Evolutionary conservation across 2,329 filamentous ascomycete genomes (phyloP), one percentile per base, ranked within the genome.

Genomic region (Pyricularia pennisetigena): DNA sequence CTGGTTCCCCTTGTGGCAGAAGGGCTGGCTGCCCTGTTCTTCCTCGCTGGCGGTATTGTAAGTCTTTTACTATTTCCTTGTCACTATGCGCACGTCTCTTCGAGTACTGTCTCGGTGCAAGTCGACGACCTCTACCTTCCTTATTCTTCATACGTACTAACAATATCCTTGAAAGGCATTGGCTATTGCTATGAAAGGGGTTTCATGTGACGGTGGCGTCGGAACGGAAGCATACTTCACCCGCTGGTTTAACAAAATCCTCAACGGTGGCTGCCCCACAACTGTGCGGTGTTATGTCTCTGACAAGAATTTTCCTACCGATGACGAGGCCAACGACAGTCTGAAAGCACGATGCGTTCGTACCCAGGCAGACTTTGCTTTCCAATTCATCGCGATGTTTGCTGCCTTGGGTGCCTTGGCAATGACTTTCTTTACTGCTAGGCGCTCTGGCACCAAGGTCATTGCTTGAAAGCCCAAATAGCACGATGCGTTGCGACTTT

Each of bases 41-140:
- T 75, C 61, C 72, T 77, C 35, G 76, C 76, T 4, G 76, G 72
- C 23, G 76, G 72, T 65, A 77, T 78, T 49, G 75, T 68, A 29
- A 68, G 68, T 68, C 7, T 23, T 35, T 29, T 16, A 57, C 9
- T 24, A 9, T 57, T 54, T 32, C 4, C 23, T 61, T 29, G 32
- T 5, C 65, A 24, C 41, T 26, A 49, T 12, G 0, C 24, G 26
- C 41, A 1, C 9, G 2, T n/a, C 23, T 23, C 2, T 14, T 4
- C 6, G 8, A 41, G 30, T 26, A 2, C 28, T 4, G 9, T 9
- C 64, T 6, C 9, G 1, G 29, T n/a, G 59, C 6, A 20, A 10
- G 7, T 32, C 20, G 20, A 2, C 41, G 16, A 59, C 26, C 26
- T 41, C 23, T 16, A 20, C 2, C 14, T n/a, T 1, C 0, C 5